phyloP scores from a whole-genome alignment of 345 rosid genomes.

The Lepidium africanum region DNA sequence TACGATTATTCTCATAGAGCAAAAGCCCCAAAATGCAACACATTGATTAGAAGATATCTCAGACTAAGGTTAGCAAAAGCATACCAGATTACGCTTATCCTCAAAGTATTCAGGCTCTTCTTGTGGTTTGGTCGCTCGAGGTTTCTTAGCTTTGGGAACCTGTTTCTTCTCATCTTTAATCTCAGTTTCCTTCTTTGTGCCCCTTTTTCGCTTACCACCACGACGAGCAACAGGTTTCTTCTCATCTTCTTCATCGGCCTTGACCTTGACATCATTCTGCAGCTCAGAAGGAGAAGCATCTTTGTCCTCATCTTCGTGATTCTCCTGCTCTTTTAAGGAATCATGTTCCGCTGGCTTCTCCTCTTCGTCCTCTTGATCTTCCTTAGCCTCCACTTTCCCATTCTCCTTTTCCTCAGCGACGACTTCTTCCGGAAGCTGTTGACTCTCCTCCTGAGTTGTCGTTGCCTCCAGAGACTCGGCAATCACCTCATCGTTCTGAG shows the following conservation, averaged over 20 bases:
- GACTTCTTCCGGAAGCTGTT: background rate
- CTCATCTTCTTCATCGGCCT: background rate
- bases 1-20: background rate
- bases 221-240: constrained; percentile 11
- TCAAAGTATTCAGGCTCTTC: constrained; percentile 75
- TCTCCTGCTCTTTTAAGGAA: background rate
- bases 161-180: constrained; percentile 21
- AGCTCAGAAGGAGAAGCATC: background rate
- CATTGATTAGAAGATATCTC: background rate
- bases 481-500: constrained; percentile 13
- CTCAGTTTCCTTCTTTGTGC: constrained; percentile 5
- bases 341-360: background rate
- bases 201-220: constrained; percentile 17
- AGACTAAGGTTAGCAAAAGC: background rate
- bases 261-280: background rate
- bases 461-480: constrained; percentile 11
- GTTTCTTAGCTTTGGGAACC: constrained; percentile 44
- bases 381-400: background rate
- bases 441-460: constrained; percentile 23
- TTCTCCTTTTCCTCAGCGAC: background rate
- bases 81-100: constrained; percentile 81
- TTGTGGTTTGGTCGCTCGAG: constrained; percentile 41
- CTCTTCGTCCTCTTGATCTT: background rate
- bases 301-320: background rate
- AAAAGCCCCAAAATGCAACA: background rate